Conservation (phyloP, 1,284 basidiomycete species). For the Sporisorium scitamineum region DNA sequence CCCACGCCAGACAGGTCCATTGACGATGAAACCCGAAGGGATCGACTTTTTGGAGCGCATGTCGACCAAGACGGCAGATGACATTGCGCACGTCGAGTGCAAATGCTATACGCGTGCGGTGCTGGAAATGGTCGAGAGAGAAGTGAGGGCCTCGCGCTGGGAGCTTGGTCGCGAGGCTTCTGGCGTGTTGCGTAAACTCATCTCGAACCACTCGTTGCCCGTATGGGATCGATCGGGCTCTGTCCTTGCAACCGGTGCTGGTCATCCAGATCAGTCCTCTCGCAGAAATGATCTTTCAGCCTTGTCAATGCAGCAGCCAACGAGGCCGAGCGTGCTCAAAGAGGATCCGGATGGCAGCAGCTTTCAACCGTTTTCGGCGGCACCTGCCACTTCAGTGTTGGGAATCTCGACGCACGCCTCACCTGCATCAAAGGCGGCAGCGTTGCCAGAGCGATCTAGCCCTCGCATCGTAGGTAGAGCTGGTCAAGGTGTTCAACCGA, state of each 20-base stretch:
- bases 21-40: slow-evolving; percentile 38
- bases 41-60: slow-evolving; percentile 47
- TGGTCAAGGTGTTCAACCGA: background rate
- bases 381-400: background rate
- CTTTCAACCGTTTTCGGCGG: background rate
- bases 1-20: background rate
- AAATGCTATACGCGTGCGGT: slow-evolving; percentile 50
- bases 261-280: background rate
- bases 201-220: slow-evolving; percentile 43
- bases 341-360: slow-evolving; percentile 27
- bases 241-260: background rate
- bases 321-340: slow-evolving; percentile 19
- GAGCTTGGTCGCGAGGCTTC: slow-evolving; percentile 57
- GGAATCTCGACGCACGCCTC: slow-evolving; percentile 12
- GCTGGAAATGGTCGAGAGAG: slow-evolving; percentile 55
- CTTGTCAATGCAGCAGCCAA: slow-evolving; percentile 22
- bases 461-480: slow-evolving; percentile 5
- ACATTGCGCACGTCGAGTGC: slow-evolving; percentile 44
- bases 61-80: slow-evolving; percentile 49
- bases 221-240: slow-evolving; percentile 25
- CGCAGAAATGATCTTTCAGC: slow-evolving; percentile 21
- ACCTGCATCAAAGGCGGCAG: background rate
- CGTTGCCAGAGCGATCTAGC: slow-evolving; percentile 10
- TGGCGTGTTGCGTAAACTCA: slow-evolving; percentile 55
- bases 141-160: slow-evolving; percentile 54